Evolutionary conservation across 768 basidiomycete genomes (phyloP), one percentile per base, ranked within the genome.

Genomic region (Podaxis pistillaris): DNA sequence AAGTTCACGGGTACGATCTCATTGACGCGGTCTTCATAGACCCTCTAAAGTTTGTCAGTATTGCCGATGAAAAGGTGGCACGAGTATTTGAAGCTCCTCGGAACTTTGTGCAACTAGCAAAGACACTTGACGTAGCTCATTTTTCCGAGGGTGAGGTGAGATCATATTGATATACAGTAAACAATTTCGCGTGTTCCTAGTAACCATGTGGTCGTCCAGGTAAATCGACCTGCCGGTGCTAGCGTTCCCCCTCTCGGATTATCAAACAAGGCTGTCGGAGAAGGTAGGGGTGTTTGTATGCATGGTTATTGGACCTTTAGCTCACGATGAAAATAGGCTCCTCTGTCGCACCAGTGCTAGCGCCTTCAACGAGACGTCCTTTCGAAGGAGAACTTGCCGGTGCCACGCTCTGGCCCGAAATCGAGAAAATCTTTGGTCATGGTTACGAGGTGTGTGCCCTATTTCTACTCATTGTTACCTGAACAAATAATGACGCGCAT

Each of bases 361-460:
- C 70, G 62, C 62, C 61, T 17, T 65, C 71, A 12, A 66, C 81
- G 56, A 76, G 61, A n/a, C 54, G 83, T n/a, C 89, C 97, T 0
- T 93, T 94, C 61, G 97, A 98, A 71, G 93, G 92, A 11, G 95
- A 98, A 72, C 81, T 98, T 0, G 88, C 93, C 0, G 83, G 87
- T 0, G 83, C 85, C 15, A 98, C 96, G 0, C 80, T 98, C 0
- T 99, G 97, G 97, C 97, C 96, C 0, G 97, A 99, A 76, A 79
- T 87, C 1, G 97, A 98, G 69, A 99, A 99, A 72, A 81, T 99
- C 0, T 99, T 97, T 72, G 97, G 96, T 4, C 97, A 98, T 73
- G 95, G 96, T 46, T 98, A 98, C 68, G 97, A 99, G 84, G 94
- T 90, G 63, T 56, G 76, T 52, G n/a, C 30, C 17, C 13, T 28